Percentiles rank a stretch among this genome's conserved stretches.
Conservation (phyloP, 2,329 filamentous ascomycete genomes). For the Drechmeria coniospora region DNA sequence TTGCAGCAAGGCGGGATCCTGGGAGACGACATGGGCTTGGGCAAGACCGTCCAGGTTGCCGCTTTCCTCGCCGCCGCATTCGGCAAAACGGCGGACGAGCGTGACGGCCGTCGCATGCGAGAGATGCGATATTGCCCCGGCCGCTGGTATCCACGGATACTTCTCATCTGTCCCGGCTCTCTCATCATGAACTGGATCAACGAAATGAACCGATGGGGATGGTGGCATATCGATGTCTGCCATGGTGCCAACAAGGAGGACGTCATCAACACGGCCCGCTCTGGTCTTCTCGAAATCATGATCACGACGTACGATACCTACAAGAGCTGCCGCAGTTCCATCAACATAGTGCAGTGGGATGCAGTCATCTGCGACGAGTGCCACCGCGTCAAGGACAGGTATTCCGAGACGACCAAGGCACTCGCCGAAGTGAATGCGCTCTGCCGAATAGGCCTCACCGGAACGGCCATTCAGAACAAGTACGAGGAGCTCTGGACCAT, state of each 20-base stretch:
- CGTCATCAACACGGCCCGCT: conserved; percentile 54
- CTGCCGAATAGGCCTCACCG: conserved; percentile 83
- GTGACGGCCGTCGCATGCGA: conserved; percentile 75
- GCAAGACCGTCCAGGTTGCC: conserved; percentile 93
- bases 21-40: conserved; percentile 93
- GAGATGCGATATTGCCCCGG: conserved; percentile 53
- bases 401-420: conserved; percentile 62
- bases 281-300: conserved; percentile 74
- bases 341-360: conserved; percentile 87
- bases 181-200: conserved; percentile 84
- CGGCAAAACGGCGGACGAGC: conserved; percentile 81
- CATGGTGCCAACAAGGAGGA: conserved; percentile 57
- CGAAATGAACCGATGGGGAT: conserved; percentile 82
- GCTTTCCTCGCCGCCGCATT: conserved; percentile 84
- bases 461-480: conserved; percentile 93
- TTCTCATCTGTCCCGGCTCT: conserved; percentile 80
- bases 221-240: conserved; percentile 78
- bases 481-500: conserved; percentile 96
- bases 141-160: conserved; percentile 59
- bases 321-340: conserved; percentile 51
- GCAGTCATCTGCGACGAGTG: conserved; percentile 91
- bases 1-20: conserved; percentile 83
- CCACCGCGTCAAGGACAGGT: conserved; percentile 70
- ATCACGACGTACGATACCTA: conserved; percentile 93
- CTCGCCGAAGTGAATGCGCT: conserved; percentile 86